These are phyloP conservation scores for Fraxinus latifolia DNA, from an alignment of 305 asterid species.

Conservation along the genomic window DNA sequence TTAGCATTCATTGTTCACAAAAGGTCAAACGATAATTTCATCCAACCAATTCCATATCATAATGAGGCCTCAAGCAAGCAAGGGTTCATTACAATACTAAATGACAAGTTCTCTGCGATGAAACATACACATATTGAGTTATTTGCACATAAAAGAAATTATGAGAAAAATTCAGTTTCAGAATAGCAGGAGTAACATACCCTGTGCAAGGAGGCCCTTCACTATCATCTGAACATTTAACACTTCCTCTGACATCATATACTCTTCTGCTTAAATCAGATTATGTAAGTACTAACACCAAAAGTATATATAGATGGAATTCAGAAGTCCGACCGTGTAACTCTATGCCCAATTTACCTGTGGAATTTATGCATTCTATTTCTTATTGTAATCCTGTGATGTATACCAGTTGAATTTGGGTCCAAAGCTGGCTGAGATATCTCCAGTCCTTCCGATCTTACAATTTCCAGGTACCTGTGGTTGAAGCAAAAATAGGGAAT, in stretches of 20 bases:
- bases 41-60: not conserved
- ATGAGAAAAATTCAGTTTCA: not conserved
- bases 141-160: not conserved
- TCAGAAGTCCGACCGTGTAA: slow-evolving; percentile 20
- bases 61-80: not conserved
- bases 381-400: slow-evolving; percentile 88
- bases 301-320: slow-evolving; percentile 23
- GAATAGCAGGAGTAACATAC: slow-evolving; percentile 38
- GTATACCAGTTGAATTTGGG: slow-evolving; percentile 97
- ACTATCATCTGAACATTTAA: slow-evolving; percentile 74
- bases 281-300: slow-evolving; percentile 22
- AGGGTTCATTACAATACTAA: not conserved
- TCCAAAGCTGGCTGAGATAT: slow-evolving; percentile 99
- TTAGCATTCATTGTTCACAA: not conserved
- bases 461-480: slow-evolving; percentile 78
- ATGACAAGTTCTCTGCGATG: not conserved
- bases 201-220: slow-evolving; percentile 98
- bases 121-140: not conserved
- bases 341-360: slow-evolving; percentile 44
- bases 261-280: slow-evolving; percentile 70
- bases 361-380: slow-evolving; percentile 70
- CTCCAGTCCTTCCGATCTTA: slow-evolving; percentile 80
- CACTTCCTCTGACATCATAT: slow-evolving; percentile 76
- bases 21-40: not conserved
- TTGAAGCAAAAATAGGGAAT: slow-evolving; percentile 15